Evolutionary conservation across 1,284 basidiomycete species (phyloP).

Genomic region (Cronartium ribicola): DNA sequence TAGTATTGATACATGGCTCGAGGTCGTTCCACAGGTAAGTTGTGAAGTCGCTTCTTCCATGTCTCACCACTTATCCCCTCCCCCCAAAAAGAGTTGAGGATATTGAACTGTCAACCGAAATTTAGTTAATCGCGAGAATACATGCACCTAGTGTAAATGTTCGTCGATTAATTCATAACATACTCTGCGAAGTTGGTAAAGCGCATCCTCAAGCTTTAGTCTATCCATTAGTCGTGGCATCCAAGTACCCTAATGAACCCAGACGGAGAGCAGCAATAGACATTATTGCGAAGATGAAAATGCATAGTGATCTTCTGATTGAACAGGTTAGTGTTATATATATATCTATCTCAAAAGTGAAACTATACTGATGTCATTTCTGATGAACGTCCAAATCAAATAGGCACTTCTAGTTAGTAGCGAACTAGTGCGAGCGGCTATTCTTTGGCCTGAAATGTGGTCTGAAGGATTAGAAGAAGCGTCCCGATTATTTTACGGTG

Average conservation of each 20-base stretch:
- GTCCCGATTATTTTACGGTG: slow-evolving; percentile 92
- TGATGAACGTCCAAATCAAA: slow-evolving; percentile 12
- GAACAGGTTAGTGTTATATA: slow-evolving; percentile 63
- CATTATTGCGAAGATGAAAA: slow-evolving; percentile 91
- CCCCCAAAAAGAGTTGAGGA: slow-evolving; percentile 1
- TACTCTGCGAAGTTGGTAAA: slow-evolving; percentile 88
- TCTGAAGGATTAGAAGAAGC: slow-evolving; percentile 98
- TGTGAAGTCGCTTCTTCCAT: background rate
- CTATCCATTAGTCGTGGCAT: slow-evolving; percentile 95
- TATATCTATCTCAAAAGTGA: slow-evolving; percentile 3
- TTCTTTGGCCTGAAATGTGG: slow-evolving; percentile 99
- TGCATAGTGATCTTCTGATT: slow-evolving; percentile 83
- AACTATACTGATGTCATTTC: background rate
- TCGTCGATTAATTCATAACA: slow-evolving; percentile 79
- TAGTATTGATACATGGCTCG: slow-evolving; percentile 96
- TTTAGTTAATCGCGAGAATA: slow-evolving; percentile 92
- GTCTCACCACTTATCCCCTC: background rate
- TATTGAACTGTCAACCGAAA: slow-evolving; percentile 10
- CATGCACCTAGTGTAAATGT: slow-evolving; percentile 88
- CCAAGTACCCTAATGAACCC: slow-evolving; percentile 82
- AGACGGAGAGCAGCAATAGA: slow-evolving; percentile 76
- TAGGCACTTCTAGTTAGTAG: slow-evolving; percentile 84
- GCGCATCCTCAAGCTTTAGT: slow-evolving; percentile 97
- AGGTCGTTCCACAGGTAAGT: slow-evolving; percentile 89
- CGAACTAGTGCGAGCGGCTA: slow-evolving; percentile 94